Base-by-base conservation (phyloP, 2,329 filamentous ascomycete species). In the Aspergillus cejpii region DNA sequence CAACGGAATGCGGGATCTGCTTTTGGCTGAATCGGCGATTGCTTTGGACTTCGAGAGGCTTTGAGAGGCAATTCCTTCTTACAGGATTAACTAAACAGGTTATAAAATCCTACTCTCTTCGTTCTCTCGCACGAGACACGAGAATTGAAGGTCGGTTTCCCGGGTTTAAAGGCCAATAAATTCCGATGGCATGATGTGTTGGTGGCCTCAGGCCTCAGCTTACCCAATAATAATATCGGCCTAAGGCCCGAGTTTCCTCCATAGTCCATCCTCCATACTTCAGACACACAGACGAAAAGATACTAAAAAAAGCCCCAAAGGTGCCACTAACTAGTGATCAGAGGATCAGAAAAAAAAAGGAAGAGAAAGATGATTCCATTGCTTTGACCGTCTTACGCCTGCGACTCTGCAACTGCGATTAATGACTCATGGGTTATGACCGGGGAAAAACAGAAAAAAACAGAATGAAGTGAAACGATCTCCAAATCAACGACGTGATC, bases 401-500 rank as follows among this genome's bases (percentile, higher is more conserved):
- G 31, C 10, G n/a, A n/a, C n/a, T n/a, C n/a, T n/a, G n/a, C n/a
- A n/a, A 20, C 31, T 34, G 14, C 14, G 31, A 20, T 21, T n/a
- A 20, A 36, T 37, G 20, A 37, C 3, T 27, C n/a, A n/a, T n/a
- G n/a, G n/a, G n/a, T n/a, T 28, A 34, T 23, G 12, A 38, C 20
- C 24, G 12, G 8, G 24, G 11, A 17, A 21, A 36, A 7, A 23
- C 21, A 37, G 19, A 31, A 38, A 15, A 26, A 12, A 42, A 41
- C 17, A 37, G 15, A 29, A 34, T 6, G n/a, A 23, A 34, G 8
- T 7, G 15, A 41, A 28, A 43, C 24, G 39, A 27, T 36, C 23
- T 43, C 24, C 12, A 17, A 31, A n/a, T 29, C 44, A 70, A 45
- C 63, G 64, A 43, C 65, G 66, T 38, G 66, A 64, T 29, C 63